Evolutionary conservation across 2,329 filamentous ascomycete species (phyloP), one percentile per base, ranked within the genome.

Genomic region (Sporothrix brasiliensis): DNA sequence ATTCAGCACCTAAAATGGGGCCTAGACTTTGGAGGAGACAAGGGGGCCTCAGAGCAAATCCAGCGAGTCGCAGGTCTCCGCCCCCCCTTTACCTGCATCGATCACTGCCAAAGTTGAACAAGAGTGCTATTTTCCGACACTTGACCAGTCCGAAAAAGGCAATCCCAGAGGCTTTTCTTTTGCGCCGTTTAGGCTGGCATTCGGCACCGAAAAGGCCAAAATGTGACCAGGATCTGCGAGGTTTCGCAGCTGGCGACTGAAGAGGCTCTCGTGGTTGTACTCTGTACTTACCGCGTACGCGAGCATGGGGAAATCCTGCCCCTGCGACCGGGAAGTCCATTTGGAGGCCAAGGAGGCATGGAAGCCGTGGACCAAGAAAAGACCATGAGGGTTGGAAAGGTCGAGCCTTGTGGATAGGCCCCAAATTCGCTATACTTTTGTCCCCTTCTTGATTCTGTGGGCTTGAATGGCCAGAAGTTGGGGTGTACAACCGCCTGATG

Each of bases 151-250:
- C 65, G 21, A 56, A 27, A 21, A 54, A 27, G 63, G 63, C 50
- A 56, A 58, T 58, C 16, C 24, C 39, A 56, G 21, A 44, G 21
- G 34, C 34, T 34, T 34, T 34, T 34, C 30, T 34, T 34, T 34
- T 34, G 30, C 4, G 30, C 24, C 34, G n/a, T 49, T 68, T 68
- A 58, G 66, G n/a, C 67, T 58, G 53, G 39, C 39, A 39, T 41
- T 68, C 67, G 53, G 53, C 39, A 68, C 67, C 67, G 53, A 60
- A 50, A 67, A 54, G 65, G 65, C 49, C 65, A 54, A 44, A 67
- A 14, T n/a, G 49, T 16, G 41, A 44, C 49, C 53, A 68, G 66
- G 39, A 67, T 67, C 47, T 49, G 47, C 47, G 49, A 53, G 44
- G 44, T 14, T 24, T 66, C 21, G 27, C 16, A 66, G 47, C 27